Base-by-base conservation (phyloP, 2,329 filamentous ascomycete genomes). In the Teratosphaeria gauchensis region DNA sequence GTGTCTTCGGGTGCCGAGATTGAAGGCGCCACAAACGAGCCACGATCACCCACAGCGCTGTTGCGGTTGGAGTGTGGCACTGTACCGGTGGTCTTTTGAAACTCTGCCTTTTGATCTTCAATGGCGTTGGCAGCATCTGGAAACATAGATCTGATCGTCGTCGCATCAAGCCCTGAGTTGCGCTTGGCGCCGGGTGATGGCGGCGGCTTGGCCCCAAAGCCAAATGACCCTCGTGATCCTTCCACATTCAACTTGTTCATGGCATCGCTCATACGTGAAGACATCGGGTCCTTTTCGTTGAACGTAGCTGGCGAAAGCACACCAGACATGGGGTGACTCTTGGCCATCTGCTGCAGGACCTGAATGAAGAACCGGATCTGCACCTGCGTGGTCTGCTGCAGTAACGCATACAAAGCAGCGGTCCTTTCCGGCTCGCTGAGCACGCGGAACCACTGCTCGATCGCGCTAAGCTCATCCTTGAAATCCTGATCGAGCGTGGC, bases 331-430 rank as follows among this genome's bases (percentile, higher is more conserved):
- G 94, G 94, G 74, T 97, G 92, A 69, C 87, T 95, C 78, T 96
- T 96, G 64, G 92, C 92, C 94, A 97, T 99, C 75, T 99, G 94
- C 78, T 97, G 92, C 67, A 99, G 80, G 53, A 99, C 91, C 76
- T 97, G 92, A 66, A 97, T 97, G 77, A 99, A 99, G 81, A 99
- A 99, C 58, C 94, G 87, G 71, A 97, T 96, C 78, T 99, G 94
- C 62, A 99, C 92, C 76, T 97, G 94, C 4, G 94, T 99, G 5
- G 94, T 97, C 80, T 99, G 94, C 78, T 99, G 94, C 61, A 99
- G 81, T 67, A 99, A 80, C 62, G 94, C 92, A 74, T 99, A 99
- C 59, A 97, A 78, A 54, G 94, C 94, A 62, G 94, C 94, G 21
- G 94, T 99, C 63, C 94, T 84, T 77, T 99, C 94, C 31, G 94